These are phyloP conservation scores for Fusarium sp. DNA, from an alignment of 2,329 filamentous ascomycete species.

Conservation along the genomic window DNA sequence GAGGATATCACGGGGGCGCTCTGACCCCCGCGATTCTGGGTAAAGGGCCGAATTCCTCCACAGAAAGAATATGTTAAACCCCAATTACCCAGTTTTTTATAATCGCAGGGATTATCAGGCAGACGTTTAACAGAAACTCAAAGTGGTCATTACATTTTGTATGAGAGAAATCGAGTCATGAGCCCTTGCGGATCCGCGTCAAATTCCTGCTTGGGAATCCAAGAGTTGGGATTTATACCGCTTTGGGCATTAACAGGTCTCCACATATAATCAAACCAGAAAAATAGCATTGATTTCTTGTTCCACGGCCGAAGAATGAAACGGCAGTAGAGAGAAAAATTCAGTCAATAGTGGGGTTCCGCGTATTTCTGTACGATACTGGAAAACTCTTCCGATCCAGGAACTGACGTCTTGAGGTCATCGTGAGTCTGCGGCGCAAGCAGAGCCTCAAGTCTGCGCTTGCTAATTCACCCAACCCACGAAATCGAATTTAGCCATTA, in stretches of 20 bases:
- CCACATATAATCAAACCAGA: slow-evolving; percentile 1
- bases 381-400: neutral
- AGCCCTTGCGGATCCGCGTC: neutral
- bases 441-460: neutral
- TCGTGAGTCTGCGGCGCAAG: neutral
- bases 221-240: neutral
- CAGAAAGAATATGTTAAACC: neutral
- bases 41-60: slow-evolving; percentile 25
- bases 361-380: neutral
- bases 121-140: neutral
- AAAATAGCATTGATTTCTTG: neutral
- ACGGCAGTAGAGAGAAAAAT: neutral
- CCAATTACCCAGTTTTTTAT: neutral
- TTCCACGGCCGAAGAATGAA: neutral
- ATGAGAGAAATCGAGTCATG: neutral
- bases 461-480: neutral
- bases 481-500: neutral
- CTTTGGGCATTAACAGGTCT: neutral
- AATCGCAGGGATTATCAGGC: neutral
- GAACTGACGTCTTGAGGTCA: neutral
- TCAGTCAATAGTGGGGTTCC: slow-evolving; percentile 1
- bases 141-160: neutral
- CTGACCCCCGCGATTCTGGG: slow-evolving; percentile 29
- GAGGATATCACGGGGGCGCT: slow-evolving; percentile 24
- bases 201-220: neutral